These are phyloP conservation scores for Torrubiella hemipterigena DNA, from an alignment of 2,329 filamentous ascomycete genomes.

Conservation along the genomic window DNA sequence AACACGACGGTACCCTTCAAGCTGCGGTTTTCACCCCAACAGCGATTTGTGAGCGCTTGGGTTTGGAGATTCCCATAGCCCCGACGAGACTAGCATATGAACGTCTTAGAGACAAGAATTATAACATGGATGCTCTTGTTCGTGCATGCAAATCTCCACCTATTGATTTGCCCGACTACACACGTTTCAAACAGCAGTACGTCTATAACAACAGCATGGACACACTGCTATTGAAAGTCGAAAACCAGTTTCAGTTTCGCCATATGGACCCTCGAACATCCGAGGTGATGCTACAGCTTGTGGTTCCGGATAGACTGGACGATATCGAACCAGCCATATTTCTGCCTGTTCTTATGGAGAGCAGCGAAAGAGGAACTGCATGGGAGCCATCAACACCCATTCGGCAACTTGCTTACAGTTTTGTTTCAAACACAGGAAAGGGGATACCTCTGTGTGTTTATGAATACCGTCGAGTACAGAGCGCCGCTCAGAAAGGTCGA, in stretches of 20 bases:
- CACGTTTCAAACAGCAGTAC: no score
- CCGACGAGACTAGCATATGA: no score
- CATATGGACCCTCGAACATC: conserved; percentile 25
- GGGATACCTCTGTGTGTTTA: conserved; percentile 11
- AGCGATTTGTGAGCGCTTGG: no score
- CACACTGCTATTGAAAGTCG: no score
- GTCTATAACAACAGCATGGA: no score
- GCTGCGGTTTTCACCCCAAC: no score
- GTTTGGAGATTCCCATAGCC: no score
- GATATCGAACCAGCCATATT: conserved; percentile 44
- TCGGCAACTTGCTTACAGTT: conserved; percentile 42
- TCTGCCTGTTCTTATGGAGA: conserved; percentile 51
- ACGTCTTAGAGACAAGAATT: no score
- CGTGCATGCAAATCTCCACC: no score
- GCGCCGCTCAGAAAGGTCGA: background rate
- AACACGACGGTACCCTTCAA: conserved; percentile 13
- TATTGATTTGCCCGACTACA: no score
- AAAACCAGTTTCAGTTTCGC: no score
- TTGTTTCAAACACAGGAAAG: conserved; percentile 19
- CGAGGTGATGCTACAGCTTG: conserved; percentile 23
- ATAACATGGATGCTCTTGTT: no score
- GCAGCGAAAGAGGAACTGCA: conserved; percentile 38
- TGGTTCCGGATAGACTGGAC: conserved; percentile 3
- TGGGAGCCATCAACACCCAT: conserved; percentile 41
- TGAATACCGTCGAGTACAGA: conserved; percentile 25